Evolutionary conservation across 345 rosid species (phyloP).

Genomic region (Salix purpurea): DNA sequence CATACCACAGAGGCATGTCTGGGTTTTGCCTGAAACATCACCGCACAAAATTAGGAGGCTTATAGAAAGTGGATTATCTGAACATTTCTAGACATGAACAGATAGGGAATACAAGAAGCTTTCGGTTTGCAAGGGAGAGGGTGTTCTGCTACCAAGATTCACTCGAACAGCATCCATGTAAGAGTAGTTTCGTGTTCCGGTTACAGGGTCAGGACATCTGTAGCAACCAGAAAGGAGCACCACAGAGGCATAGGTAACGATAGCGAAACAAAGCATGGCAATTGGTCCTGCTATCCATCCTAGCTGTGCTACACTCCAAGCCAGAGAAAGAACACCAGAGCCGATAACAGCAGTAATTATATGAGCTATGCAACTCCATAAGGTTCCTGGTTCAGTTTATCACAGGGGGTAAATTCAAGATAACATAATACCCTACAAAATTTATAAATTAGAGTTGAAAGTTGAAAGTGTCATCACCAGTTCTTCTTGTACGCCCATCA

Average conservation of each 20-base stretch:
- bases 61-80: neutral
- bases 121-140: neutral
- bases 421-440: neutral
- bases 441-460: neutral
- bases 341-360: neutral
- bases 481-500: neutral
- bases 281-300: constrained; percentile 1
- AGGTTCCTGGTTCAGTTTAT: constrained; percentile 1
- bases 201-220: neutral
- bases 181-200: constrained; percentile 1
- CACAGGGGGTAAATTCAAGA: neutral
- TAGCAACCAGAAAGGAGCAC: constrained; percentile 3
- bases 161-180: constrained; percentile 2
- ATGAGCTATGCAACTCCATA: constrained; percentile 1
- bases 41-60: neutral
- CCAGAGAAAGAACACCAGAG: constrained; percentile 3
- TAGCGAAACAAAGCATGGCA: neutral
- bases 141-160: constrained; percentile 2
- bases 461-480: neutral
- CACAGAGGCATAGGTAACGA: neutral
- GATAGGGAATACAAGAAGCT: neutral
- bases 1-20: neutral
- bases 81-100: neutral
- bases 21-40: neutral
- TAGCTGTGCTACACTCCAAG: neutral